A percentile compares a stretch with the other conserved stretches of the same genome.
Evolutionary conservation across 2,329 filamentous ascomycete genomes (phyloP).

Genomic region (Bipolaris bicolor): DNA sequence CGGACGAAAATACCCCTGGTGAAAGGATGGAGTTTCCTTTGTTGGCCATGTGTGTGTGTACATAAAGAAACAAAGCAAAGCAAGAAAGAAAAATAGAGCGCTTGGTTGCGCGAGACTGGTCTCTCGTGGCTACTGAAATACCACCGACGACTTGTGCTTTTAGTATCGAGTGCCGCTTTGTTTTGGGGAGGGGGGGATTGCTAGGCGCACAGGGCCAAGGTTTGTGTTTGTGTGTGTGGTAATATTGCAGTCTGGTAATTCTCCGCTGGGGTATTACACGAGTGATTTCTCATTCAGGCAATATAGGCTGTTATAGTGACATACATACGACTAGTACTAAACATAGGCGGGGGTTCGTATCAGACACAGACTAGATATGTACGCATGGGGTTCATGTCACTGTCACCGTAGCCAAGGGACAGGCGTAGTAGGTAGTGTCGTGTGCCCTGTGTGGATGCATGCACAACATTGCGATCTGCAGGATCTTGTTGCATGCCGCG

Average conservation of each 20-base stretch:
- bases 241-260: too few species aligned
- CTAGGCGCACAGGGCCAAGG: background rate
- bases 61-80: background rate
- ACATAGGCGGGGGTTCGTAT: too few species aligned
- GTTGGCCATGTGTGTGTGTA: conserved; percentile 11
- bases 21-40: conserved; percentile 4
- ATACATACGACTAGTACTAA: too few species aligned
- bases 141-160: background rate
- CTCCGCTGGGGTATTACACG: too few species aligned
- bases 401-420: too few species aligned
- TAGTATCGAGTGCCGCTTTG: background rate
- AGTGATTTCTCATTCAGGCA: too few species aligned
- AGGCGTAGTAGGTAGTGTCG: too few species aligned
- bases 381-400: too few species aligned
- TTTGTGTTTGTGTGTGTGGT: background rate
- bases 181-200: background rate
- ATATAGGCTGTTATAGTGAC: too few species aligned
- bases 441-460: background rate
- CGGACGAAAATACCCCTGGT: conserved; percentile 12
- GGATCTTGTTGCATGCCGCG: background rate
- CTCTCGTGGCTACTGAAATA: conserved; percentile 3
- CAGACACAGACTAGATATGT: too few species aligned
- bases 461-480: background rate
- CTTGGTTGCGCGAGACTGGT: conserved; percentile 1
- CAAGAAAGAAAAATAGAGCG: conserved; percentile 3